A percentile compares a stretch with the other conserved stretches of the same genome.
Evolutionary conservation across 1,284 basidiomycete species (phyloP).

Genomic region (Sporisorium iseilematis-ciliati): DNA sequence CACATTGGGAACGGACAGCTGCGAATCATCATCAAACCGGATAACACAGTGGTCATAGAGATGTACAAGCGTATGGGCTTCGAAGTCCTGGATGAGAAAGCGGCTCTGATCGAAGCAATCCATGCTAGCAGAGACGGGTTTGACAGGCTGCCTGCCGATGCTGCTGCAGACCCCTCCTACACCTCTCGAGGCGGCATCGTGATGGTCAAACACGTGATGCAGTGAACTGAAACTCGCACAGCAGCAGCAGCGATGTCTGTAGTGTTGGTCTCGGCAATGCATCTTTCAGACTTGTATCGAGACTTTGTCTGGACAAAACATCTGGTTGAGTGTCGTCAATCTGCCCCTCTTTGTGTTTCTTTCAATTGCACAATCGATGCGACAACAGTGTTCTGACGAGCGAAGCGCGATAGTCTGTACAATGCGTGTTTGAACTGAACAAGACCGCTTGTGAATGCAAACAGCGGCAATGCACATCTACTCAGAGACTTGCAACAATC

Average conservation of each 20-base stretch:
- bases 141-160: conserved; percentile 6
- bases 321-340: too few species aligned
- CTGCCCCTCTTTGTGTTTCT: too few species aligned
- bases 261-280: neutral
- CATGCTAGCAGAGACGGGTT: conserved; percentile 20
- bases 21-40: conserved; percentile 33
- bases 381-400: too few species aligned
- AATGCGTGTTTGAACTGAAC: too few species aligned
- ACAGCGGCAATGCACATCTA: too few species aligned
- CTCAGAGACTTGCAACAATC: too few species aligned
- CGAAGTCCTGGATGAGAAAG: conserved; percentile 2
- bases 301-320: too few species aligned
- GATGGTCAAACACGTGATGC: conserved; percentile 13
- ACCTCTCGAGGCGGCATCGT: conserved; percentile 14
- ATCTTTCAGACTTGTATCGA: too few species aligned
- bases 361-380: too few species aligned
- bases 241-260: neutral
- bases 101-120: conserved; percentile 17
- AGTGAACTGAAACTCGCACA: neutral
- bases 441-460: too few species aligned
- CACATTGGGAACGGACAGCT: conserved; percentile 16
- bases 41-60: conserved; percentile 15
- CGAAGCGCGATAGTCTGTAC: too few species aligned
- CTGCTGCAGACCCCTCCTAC: conserved; percentile 1
- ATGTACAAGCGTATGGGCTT: conserved; percentile 34